Evolutionary conservation across 2,329 filamentous ascomycete genomes (phyloP), one percentile per base, ranked within the genome.

Genomic region (Beauveria brongniartii): DNA sequence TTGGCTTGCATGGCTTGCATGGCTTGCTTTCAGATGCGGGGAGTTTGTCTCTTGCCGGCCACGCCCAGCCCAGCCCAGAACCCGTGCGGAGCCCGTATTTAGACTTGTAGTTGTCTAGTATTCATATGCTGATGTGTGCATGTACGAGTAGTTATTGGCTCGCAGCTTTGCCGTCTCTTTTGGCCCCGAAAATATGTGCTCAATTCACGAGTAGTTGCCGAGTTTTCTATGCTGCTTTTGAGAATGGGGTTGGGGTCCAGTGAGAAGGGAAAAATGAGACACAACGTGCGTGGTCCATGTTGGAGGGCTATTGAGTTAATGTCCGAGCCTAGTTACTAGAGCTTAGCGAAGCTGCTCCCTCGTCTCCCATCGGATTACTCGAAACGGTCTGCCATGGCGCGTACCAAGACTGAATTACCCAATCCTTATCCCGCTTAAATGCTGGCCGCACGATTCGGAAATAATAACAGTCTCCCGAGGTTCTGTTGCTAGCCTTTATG

Each of bases 21-120:
- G 40, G 53, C 40, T 59, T 52, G 57, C n/a, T 41, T 18, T 20
- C 4, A 44, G 48, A 59, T 59, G 57, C 57, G 57, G 57, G 57
- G 57, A 40, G 51, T 53, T 18, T 57, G 44, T 41, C 24, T 24
- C 56, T 50, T 18, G 47, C 22, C 14, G 24, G 12, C 53, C 34
- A 37, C 34, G 34, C 34, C 30, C 44, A n/a, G 16, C 55, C 28
- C 22, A 24, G 20, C 34, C 2, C 22, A 43, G 51, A 20, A 58
- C 24, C 44, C 30, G 2, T 37, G 56, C 37, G 47, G 48, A 52
- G 30, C 40, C 40, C 26, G 40, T 50, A 20, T 50, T 53, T 37
- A 59, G 48, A 26, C 16, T 34, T 51, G 46, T 18, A 20, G 5
- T 37, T 20, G 51, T 16, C 37, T 28, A 37, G 34, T 37, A 37